Base-by-base conservation (phyloP, 2,329 filamentous ascomycete genomes). In the Botrytis tulipae region DNA sequence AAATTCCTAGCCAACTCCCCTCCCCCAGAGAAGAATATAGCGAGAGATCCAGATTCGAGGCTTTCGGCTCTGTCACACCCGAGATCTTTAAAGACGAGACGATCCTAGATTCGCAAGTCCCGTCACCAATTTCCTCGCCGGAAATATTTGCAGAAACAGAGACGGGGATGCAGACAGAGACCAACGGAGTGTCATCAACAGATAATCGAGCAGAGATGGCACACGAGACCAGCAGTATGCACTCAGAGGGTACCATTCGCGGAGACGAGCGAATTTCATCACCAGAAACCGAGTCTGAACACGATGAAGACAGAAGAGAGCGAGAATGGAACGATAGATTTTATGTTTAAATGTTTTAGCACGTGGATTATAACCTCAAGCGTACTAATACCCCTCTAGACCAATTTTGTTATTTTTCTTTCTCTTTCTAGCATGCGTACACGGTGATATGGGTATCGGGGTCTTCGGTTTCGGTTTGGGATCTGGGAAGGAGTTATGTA, bases 361-460 rank as follows among this genome's bases (percentile, higher is more conserved):
- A 57, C 66, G 66, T 57, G 4, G 48, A 44, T 57, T 44, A 25
- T 32, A 35, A 16, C 40, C 37, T 69, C 48, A 25, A 40, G 66
- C 48, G 37, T 69, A 57, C 59, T 69, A 74, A 75, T 76, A 76
- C 74, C 75, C 75, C 61, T 72, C 35, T 57, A 69, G 65, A 60
- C 20, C 29, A 60, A 14, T 57, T 35, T 75, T 61, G 20, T 46
- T 37, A 9, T 61, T 16, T 61, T 66, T 66, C n/a, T 3, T 59
- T 59, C n/a, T 67, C 29, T 67, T 59, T 57, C 25, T 42, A 57
- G 48, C 40, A 72, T 59, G 51, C 35, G 48, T 71, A 51, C 40
- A 65, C 40, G 44, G 60, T 16, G 29, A 32, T 48, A 65, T 65
- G 44, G 60, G 22, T 40, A 40, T 35, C 7, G 16, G 42, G 59